phyloP scores from a whole-genome alignment of 1,284 basidiomycete species.

The Afroboletus lepidellus region DNA sequence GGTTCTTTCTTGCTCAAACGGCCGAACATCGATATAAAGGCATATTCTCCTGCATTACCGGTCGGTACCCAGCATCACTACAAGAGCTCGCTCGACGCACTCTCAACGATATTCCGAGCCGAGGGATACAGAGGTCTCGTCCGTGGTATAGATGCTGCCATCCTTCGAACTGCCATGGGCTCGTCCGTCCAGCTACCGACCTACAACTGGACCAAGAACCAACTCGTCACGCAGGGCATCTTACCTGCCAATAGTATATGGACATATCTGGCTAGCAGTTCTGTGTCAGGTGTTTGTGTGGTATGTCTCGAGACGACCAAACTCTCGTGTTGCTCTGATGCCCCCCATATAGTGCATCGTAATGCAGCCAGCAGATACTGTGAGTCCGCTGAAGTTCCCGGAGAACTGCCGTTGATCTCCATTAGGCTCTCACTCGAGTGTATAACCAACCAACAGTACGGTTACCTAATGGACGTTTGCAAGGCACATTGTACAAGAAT shows the following conservation, averaged over 20 bases:
- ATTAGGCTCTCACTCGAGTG: conserved; percentile 86
- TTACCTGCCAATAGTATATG: conserved; percentile 73
- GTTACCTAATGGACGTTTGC: conserved; percentile 70
- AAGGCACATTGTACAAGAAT: conserved; percentile 84
- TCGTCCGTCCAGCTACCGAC: conserved; percentile 92
- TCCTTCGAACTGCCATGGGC: conserved; percentile 93
- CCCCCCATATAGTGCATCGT: conserved; percentile 64
- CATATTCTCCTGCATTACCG: conserved; percentile 90
- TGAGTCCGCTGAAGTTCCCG: conserved; percentile 37
- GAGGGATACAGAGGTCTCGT: conserved; percentile 82
- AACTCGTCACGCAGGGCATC: conserved; percentile 65
- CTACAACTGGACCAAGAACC: conserved; percentile 90
- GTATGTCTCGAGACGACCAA: conserved; percentile 46
- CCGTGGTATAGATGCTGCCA: conserved; percentile 91
- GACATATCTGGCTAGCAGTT: conserved; percentile 88
- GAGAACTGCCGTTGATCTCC: conserved; percentile 5
- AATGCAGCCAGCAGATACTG: conserved; percentile 89
- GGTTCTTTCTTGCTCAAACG: background rate
- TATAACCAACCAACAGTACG: conserved; percentile 90
- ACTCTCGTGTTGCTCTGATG: conserved; percentile 3
- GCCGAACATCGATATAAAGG: conserved; percentile 42
- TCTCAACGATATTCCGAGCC: conserved; percentile 74
- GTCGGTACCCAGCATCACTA: conserved; percentile 94
- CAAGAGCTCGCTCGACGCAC: conserved; percentile 78
- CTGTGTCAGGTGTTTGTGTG: conserved; percentile 89